phyloP scores from a whole-genome alignment of 2,329 filamentous ascomycete genomes.

The Hirsutella rhossiliensis region DNA sequence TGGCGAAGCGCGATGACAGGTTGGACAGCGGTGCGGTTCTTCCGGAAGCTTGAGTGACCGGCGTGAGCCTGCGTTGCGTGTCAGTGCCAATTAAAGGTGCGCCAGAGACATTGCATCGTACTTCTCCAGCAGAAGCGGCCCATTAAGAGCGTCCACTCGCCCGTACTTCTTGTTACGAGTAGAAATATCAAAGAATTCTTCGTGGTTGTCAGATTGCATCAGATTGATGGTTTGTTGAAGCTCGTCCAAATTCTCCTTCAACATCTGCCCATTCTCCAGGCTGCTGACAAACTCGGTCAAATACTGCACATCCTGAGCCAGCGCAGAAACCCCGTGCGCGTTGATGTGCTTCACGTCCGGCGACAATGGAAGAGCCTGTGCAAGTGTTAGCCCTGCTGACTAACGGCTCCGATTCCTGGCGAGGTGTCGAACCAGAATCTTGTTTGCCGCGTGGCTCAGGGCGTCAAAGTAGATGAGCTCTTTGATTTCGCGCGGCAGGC shows the following conservation, averaged over 20 bases:
- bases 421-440: conserved; percentile 50
- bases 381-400: conserved; percentile 7
- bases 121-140: conserved; percentile 87
- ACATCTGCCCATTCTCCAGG: conserved; percentile 72
- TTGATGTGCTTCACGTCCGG: conserved; percentile 76
- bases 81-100: conserved; percentile 10
- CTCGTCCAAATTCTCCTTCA: conserved; percentile 83
- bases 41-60: conserved; percentile 44
- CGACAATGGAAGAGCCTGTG: conserved; percentile 63
- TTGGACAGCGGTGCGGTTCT: conserved; percentile 48
- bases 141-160: conserved; percentile 82
- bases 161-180: conserved; percentile 88
- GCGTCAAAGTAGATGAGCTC: conserved; percentile 97
- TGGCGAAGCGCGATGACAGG: conserved; percentile 65
- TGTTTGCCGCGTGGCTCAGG: conserved; percentile 76
- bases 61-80: conserved; percentile 42
- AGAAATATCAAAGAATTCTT: conserved; percentile 91
- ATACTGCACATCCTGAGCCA: conserved; percentile 74
- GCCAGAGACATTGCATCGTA: conserved; percentile 25
- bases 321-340: conserved; percentile 66
- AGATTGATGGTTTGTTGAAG: conserved; percentile 84
- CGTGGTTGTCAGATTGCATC: conserved; percentile 79
- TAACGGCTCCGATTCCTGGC: background rate
- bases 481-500: conserved; percentile 90
- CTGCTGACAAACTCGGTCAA: conserved; percentile 77